These are phyloP conservation scores for Myxozyma sirexii DNA, from an alignment of 805 yeast species.

Conservation along the genomic window DNA sequence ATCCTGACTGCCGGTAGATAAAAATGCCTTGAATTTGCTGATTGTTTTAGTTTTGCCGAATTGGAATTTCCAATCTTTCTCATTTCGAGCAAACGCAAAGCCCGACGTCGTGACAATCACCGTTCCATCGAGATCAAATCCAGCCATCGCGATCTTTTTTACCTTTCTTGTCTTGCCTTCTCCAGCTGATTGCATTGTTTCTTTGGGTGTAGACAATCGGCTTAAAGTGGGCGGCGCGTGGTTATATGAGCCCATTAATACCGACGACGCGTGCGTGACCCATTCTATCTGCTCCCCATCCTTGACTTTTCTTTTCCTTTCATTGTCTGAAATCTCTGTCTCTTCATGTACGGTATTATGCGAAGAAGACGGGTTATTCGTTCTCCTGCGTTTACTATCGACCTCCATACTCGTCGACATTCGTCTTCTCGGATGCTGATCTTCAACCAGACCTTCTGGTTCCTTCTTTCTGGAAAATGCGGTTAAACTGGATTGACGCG, in stretches of 20 bases:
- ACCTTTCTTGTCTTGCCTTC: neutral
- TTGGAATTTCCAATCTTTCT: constrained; percentile 69
- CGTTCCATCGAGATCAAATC: constrained; percentile 87
- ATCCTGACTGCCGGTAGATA: constrained; percentile 12
- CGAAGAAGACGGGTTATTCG: neutral
- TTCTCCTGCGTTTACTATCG: neutral
- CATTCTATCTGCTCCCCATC: constrained; percentile 7
- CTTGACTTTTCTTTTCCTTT: neutral
- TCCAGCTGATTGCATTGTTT: too few species aligned
- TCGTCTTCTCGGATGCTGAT: too few species aligned
- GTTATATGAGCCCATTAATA: constrained; percentile 14
- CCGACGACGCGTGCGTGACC: constrained; percentile 15
- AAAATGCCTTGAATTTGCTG: constrained; percentile 4
- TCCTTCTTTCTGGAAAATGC: neutral
- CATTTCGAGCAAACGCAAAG: constrained; percentile 55
- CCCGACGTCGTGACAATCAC: constrained; percentile 69
- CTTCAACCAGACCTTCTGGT: neutral
- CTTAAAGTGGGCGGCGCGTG: neutral
- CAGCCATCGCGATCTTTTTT: constrained; percentile 52
- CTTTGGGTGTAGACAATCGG: neutral
- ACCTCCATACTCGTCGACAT: neutral
- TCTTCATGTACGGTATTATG: neutral
- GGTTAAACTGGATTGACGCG: constrained; percentile 1
- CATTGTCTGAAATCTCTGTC: neutral
- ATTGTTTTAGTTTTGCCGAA: constrained; percentile 13